Evolutionary conservation across 345 rosid species (phyloP), one percentile per base, ranked within the genome.

Genomic region (Noccaea caerulescens): DNA sequence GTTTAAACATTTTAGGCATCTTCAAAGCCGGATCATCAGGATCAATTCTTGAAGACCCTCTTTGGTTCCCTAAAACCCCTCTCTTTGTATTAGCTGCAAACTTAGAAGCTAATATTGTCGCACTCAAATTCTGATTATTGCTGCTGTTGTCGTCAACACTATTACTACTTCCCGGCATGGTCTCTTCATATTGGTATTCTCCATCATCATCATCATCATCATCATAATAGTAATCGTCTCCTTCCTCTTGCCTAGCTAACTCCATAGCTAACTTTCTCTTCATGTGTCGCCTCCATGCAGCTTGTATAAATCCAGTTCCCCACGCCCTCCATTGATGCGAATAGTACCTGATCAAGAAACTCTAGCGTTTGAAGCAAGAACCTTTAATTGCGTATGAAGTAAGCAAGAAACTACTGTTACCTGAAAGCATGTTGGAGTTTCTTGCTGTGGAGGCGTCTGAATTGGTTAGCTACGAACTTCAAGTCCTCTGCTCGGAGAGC

Each of bases 281-380:
- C 69, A 39, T 69, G 75, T 47, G 77, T 53, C 96, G 38, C 59
- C 90, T 82, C 96, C 98, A 89, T 0, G 96, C 93, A 30, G 82
- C 87, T 74, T 92, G 87, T 36, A 92, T 81, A 44, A 79, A 86
- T 71, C 93, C 79, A 49, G 98, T 86, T 44, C 91, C 95, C 96
- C 90, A 92, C 0, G 92, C 80, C 72, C 94, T 81, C 96, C 96
- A 88, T 27, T 92, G 98, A 69, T 92, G 98, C 12, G 98, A 92
- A 72, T 92, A 87, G 81, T 92, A 92, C 70, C 98, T 81, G 79
- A 83, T 61, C 44, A 44, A 61, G 23, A 66, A 66, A 49, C 47
- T 13, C 7, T 33, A 30, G 11, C 62, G 0, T 72, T 42, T 57
- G 7, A 46, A 57, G 43, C 51, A 57, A 56, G 58, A 16, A 64